Percentiles rank a stretch among this genome's conserved stretches.
phyloP scores from a whole-genome alignment of 2,329 filamentous ascomycete species.

The Fusarium subtropicale region DNA sequence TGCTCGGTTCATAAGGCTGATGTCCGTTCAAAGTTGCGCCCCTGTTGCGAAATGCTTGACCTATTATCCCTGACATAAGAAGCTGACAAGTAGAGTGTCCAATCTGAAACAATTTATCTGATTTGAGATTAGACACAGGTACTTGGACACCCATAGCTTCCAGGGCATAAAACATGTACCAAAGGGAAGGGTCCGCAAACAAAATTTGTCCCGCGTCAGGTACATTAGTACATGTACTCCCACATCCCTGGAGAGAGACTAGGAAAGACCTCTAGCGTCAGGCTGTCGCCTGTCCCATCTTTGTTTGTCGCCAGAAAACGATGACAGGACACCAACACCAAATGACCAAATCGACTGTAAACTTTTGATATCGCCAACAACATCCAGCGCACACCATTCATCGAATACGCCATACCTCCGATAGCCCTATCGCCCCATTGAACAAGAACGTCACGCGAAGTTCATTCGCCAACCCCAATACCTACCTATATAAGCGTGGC shows the following conservation, averaged over 20 bases:
- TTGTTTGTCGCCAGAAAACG: constrained; percentile 44
- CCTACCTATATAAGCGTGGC: constrained; percentile 45
- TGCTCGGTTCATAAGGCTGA: constrained; percentile 23
- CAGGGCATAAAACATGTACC: constrained; percentile 11
- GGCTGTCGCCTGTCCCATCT: constrained; percentile 40
- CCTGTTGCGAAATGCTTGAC: constrained; percentile 12
- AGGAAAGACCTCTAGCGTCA: constrained; percentile 39
- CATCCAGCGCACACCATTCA: constrained; percentile 28
- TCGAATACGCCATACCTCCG: constrained; percentile 13
- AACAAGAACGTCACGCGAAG: constrained; percentile 21
- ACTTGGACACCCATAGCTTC: constrained; percentile 15
- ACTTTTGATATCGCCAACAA: constrained; percentile 30
- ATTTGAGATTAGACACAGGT: constrained; percentile 30
- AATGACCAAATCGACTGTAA: constrained; percentile 33
- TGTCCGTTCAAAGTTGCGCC: not conserved
- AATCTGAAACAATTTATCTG: constrained; percentile 30
- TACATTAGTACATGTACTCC: constrained; percentile 22
- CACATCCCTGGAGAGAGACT: constrained; percentile 31
- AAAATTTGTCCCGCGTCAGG: constrained; percentile 33
- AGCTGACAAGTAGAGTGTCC: constrained; percentile 39
- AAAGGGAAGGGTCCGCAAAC: constrained; percentile 23
- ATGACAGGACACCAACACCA: constrained; percentile 41
- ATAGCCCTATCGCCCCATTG: constrained; percentile 10
- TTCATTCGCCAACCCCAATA: constrained; percentile 36
- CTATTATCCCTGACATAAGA: constrained; percentile 14